phyloP scores from a whole-genome alignment of 768 basidiomycete species.

The Hysterangium stoloniferum region DNA sequence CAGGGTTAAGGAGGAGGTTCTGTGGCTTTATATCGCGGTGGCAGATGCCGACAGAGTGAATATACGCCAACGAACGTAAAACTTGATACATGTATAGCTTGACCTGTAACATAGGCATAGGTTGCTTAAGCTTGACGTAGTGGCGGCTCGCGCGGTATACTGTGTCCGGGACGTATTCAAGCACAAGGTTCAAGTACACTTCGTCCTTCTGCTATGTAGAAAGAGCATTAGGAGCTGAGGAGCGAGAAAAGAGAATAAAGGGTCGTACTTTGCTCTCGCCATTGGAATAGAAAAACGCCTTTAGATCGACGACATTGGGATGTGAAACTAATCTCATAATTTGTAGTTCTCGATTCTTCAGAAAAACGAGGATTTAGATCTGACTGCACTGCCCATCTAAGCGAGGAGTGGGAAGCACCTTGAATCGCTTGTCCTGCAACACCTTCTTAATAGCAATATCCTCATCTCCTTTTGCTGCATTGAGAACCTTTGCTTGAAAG shows the following conservation, averaged over 20 bases:
- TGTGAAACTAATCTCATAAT: conserved; percentile 97
- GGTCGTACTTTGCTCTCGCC: conserved; percentile 82
- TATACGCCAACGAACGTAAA: conserved; percentile 95
- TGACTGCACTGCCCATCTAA: conserved; percentile 2
- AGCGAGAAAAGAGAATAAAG: conserved; percentile 10
- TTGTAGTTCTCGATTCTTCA: conserved; percentile 95
- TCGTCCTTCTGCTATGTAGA: conserved; percentile 79
- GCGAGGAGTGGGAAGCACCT: conserved; percentile 47
- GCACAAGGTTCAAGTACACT: conserved; percentile 97
- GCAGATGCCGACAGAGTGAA: conserved; percentile 98
- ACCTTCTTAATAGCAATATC: conserved; percentile 99
- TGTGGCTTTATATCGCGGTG: conserved; percentile 99
- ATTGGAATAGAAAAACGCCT: conserved; percentile 98
- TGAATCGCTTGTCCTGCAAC: conserved; percentile 99
- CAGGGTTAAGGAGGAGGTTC: conserved; percentile 94
- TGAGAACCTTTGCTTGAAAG: conserved; percentile 86
- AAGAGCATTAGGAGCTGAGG: conserved; percentile 4
- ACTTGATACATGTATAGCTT: conserved; percentile 99
- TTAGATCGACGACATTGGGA: conserved; percentile 96
- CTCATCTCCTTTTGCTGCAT: conserved; percentile 52
- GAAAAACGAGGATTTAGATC: not conserved
- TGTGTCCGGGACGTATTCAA: conserved; percentile 99
- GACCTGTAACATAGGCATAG: conserved; percentile 99
- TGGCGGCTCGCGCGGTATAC: conserved; percentile 98
- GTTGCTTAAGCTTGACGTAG: conserved; percentile 99